Conservation (phyloP, 305 asterid species). For the Fraxinus albicans region DNA sequence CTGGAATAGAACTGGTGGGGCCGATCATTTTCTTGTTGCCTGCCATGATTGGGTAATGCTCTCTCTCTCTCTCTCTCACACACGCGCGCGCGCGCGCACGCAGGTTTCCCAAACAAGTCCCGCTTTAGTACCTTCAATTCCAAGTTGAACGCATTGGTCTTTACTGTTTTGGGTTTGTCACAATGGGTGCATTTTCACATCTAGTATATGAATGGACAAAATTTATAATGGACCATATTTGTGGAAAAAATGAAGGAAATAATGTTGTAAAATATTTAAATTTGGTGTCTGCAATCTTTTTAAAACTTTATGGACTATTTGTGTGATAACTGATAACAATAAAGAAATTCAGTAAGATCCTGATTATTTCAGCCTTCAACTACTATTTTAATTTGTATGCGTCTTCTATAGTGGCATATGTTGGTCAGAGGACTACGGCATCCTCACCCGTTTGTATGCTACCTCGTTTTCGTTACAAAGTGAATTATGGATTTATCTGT, state of each 20-base stretch:
- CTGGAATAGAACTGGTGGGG: conserved; percentile 97
- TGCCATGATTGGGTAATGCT: conserved; percentile 93
- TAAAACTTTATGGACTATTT: neutral
- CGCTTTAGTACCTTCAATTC: neutral
- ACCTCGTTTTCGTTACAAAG: neutral
- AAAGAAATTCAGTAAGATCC: neutral
- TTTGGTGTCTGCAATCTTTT: neutral
- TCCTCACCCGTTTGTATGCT: conserved; percentile 5
- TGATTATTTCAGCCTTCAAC: conserved; percentile 3
- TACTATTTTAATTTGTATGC: neutral
- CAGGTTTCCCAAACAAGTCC: neutral
- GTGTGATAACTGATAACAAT: neutral
- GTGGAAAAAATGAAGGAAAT: neutral
- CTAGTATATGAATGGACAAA: neutral
- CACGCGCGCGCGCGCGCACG: neutral
- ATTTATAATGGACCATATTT: neutral
- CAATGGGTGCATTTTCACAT: neutral
- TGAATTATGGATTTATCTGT: neutral
- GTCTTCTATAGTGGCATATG: neutral
- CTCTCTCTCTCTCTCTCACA: neutral
- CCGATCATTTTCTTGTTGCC: conserved; percentile 92
- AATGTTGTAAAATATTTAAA: neutral
- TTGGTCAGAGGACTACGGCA: neutral
- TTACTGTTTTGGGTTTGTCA: neutral
- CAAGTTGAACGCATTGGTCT: neutral